Conservation (phyloP, 2,329 filamentous ascomycete species). For the Alternaria panax region DNA sequence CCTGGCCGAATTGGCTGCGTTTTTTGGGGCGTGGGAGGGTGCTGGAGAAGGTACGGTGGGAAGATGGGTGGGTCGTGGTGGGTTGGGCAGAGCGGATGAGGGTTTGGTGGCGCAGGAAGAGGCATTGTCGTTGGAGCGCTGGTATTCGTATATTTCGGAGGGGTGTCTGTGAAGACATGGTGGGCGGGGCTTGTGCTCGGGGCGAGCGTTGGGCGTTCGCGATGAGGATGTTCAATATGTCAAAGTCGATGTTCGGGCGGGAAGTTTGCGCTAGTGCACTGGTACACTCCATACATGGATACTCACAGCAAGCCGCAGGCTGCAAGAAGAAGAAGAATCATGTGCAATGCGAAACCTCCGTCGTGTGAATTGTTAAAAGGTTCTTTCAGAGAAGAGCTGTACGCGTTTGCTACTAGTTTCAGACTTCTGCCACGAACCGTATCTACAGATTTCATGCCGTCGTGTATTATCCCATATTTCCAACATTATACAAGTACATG, state of each 20-base stretch:
- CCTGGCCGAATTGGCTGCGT: constrained; percentile 12
- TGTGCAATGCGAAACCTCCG: not conserved
- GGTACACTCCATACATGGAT: not conserved
- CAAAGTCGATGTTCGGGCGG: constrained; percentile 20
- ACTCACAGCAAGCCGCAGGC: not conserved
- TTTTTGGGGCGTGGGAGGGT: constrained; percentile 24
- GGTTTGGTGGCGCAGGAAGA: constrained; percentile 27
- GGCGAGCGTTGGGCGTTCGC: constrained; percentile 11
- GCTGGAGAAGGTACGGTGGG: constrained; percentile 33
- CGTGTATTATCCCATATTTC: not conserved
- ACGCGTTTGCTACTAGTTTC: not conserved
- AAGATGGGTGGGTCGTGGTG: constrained; percentile 5
- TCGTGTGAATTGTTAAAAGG: not conserved
- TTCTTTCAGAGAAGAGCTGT: not conserved
- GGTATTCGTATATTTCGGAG: constrained; percentile 32
- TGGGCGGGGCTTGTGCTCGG: constrained; percentile 7
- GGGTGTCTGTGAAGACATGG: constrained; percentile 30
- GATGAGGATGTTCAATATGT: constrained; percentile 9
- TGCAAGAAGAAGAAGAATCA: not conserved
- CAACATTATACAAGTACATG: constrained; percentile 16
- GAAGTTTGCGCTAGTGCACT: constrained; percentile 12
- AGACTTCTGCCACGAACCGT: not conserved
- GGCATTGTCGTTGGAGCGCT: constrained; percentile 37
- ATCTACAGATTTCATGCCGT: constrained; percentile 6
- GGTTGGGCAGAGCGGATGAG: constrained; percentile 10